phyloP scores from a whole-genome alignment of 2,329 filamentous ascomycete species.

The Claviceps spartinae region DNA sequence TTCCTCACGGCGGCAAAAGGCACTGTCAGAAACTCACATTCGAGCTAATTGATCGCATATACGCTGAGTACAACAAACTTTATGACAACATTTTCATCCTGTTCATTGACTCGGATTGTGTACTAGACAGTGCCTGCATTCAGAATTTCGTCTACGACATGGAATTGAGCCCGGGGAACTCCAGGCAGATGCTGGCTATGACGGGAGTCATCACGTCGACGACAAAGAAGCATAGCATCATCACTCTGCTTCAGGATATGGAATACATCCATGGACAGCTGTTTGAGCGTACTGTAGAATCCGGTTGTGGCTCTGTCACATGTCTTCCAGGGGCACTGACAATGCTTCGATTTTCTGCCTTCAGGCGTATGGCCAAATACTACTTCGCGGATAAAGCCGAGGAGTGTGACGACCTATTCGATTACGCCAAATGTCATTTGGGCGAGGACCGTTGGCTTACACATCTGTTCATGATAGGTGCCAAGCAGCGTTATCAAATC shows the following conservation, averaged over 20 bases:
- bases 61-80: slow-evolving; percentile 68
- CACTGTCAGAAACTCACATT: slow-evolving; percentile 91
- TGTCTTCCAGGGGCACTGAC: slow-evolving; percentile 92
- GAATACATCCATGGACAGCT: slow-evolving; percentile 96
- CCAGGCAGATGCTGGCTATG: slow-evolving; percentile 90
- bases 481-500: slow-evolving; percentile 85
- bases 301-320: slow-evolving; percentile 83
- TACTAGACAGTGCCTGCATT: slow-evolving; percentile 78
- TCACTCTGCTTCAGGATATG: slow-evolving; percentile 92
- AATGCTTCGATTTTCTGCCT: slow-evolving; percentile 90
- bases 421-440: slow-evolving; percentile 89
- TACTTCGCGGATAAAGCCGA: slow-evolving; percentile 97
- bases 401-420: slow-evolving; percentile 89
- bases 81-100: slow-evolving; percentile 91
- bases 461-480: slow-evolving; percentile 97
- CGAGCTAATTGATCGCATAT: slow-evolving; percentile 85
- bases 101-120: slow-evolving; percentile 96
- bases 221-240: slow-evolving; percentile 72
- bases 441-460: slow-evolving; percentile 96
- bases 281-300: slow-evolving; percentile 91
- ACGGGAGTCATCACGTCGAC: slow-evolving; percentile 95
- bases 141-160: slow-evolving; percentile 99
- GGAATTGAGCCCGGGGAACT: slow-evolving; percentile 88
- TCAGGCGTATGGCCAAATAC: slow-evolving; percentile 92
- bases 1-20: slow-evolving; percentile 85